Evolutionary conservation across 2,329 filamentous ascomycete species (phyloP).

Genomic region (Cordyceps cicadae): DNA sequence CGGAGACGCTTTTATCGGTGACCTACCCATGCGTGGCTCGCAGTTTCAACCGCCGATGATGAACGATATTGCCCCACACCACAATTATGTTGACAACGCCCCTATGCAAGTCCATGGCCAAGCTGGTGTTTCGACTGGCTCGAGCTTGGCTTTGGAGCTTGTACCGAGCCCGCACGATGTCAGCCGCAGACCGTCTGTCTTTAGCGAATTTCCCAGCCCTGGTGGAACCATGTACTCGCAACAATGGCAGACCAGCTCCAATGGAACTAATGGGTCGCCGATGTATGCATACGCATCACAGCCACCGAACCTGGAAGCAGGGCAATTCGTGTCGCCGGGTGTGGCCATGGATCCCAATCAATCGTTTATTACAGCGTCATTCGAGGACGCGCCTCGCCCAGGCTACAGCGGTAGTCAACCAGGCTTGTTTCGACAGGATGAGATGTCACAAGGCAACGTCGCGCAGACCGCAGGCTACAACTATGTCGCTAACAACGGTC

Average conservation of each 20-base stretch:
- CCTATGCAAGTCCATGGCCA: constrained; percentile 28
- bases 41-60: constrained; percentile 37
- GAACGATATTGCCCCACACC: constrained; percentile 33
- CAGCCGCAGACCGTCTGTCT: constrained; percentile 37
- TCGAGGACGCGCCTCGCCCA: constrained; percentile 26
- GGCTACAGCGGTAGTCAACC: constrained; percentile 25
- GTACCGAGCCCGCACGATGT: constrained; percentile 36
- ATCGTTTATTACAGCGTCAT: constrained; percentile 26
- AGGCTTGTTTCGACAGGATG: constrained; percentile 26
- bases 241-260: constrained; percentile 37
- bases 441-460: constrained; percentile 23
- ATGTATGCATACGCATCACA: constrained; percentile 40
- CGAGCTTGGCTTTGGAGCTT: constrained; percentile 36
- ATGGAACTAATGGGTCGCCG: constrained; percentile 31
- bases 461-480: constrained; percentile 26
- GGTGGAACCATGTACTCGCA: constrained; percentile 33
- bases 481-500: constrained; percentile 27
- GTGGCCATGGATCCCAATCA: constrained; percentile 27
- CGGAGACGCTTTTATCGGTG: constrained; percentile 30
- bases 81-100: constrained; percentile 32
- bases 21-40: constrained; percentile 35
- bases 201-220: constrained; percentile 39
- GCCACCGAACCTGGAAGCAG: constrained; percentile 23
- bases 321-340: constrained; percentile 23
- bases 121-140: constrained; percentile 25